Evolutionary conservation across 2,329 filamentous ascomycete genomes (phyloP).

Genomic region (Colletotrichum tabaci): DNA sequence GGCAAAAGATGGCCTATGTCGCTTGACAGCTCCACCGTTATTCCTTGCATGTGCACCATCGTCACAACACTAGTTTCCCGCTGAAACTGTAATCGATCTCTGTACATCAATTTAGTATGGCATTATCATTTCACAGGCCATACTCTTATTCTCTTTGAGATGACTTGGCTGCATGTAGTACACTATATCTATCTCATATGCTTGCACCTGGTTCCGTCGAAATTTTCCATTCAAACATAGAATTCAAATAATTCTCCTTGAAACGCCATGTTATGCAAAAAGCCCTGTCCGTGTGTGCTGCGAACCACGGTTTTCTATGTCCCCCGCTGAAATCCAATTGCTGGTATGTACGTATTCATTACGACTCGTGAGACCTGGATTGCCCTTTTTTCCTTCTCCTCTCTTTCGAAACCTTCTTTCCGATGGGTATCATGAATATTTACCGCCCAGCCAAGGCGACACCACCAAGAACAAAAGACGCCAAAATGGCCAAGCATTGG

Average conservation of each 20-base stretch:
- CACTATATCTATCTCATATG: constrained; percentile 1
- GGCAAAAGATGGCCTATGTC: rapidly evolving
- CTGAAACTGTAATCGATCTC: background rate
- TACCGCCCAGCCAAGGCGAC: constrained; percentile 39
- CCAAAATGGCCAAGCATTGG: constrained; percentile 46
- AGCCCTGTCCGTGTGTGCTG: constrained; percentile 1
- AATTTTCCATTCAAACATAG: background rate
- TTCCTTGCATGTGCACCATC: too few relatives aligned
- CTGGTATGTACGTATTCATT: constrained; percentile 7
- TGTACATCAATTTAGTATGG: background rate
- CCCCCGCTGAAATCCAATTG: background rate
- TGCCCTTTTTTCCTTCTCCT: background rate
- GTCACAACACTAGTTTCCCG: too few relatives aligned
- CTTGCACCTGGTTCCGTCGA: background rate
- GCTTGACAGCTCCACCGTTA: too few relatives aligned
- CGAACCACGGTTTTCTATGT: constrained; percentile 18
- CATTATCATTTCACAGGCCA: background rate
- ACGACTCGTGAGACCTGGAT: constrained; percentile 6
- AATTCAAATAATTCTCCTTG: constrained; percentile 2
- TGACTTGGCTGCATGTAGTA: background rate
- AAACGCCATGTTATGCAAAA: constrained; percentile 38
- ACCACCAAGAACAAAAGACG: constrained; percentile 46
- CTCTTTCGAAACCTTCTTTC: background rate
- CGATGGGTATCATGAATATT: background rate
- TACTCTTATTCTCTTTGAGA: too few relatives aligned